Base-by-base conservation (phyloP, 2,329 filamentous ascomycete species). In the Periconia sp. region DNA sequence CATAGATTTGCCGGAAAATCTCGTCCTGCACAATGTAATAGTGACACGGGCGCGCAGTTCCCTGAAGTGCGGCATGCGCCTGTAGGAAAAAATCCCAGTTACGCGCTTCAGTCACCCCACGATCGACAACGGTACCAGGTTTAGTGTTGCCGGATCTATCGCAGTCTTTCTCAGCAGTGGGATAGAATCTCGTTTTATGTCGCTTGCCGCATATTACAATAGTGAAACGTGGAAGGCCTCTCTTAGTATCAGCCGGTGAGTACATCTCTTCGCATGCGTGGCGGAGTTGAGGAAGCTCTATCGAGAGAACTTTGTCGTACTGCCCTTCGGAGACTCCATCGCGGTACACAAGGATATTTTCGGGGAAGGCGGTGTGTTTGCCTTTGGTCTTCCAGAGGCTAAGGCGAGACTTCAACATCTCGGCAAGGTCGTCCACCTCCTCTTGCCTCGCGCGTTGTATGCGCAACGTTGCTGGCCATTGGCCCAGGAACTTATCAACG, bases 241-340 rank as follows among this genome's bases (percentile, higher is more conserved):
- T 27, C 8, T 27, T 27, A 8, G 23, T 27, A 8, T 54, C 54
- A 17, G 51, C 56, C 83, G 0, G 89, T 86, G 47, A 79, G 76
- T n/a, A 76, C 76, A 5, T 69, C 0, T 78, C 74, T 0, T 81
- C 62, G 70, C 88, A 92, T 0, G 90, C 90, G 7, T 77, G 73
- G 2, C 85, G 79, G 52, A 92, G 84, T 5, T 74, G 68, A 0
- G 85, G 83, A 42, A 95, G 77, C 72, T 96, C 92, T 1, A 82
- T 56, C 0, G 82, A 74, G 0, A 93, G 75, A 0, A 95, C 87
- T 37, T 82, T 77, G 0, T 81, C 66, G 69, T 91, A 96, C 61
- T 96, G 91, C 0, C 90, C 86, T 63, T 96, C 92, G 0, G 90
- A 93, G 0, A 96, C 90, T 20, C 92, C 92, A 60, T 96, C 92